phyloP scores from a whole-genome alignment of 2,329 filamentous ascomycete species.

The Grosmannia penicillata region DNA sequence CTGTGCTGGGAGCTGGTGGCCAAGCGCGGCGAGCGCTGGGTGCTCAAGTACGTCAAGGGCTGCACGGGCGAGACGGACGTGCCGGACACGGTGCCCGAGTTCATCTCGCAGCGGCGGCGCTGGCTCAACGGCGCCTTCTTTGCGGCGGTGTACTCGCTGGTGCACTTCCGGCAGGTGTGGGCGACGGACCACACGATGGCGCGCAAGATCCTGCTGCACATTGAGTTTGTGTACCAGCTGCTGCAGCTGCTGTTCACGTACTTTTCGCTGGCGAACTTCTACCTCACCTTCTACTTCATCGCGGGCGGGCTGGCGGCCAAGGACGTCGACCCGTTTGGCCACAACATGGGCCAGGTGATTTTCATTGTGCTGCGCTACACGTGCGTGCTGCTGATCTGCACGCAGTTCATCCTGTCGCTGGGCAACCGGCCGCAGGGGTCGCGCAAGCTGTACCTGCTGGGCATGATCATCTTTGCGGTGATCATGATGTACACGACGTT shows the following conservation, averaged over 20 bases:
- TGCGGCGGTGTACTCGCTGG: slow-evolving; percentile 89
- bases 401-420: slow-evolving; percentile 92
- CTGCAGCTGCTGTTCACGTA: slow-evolving; percentile 89
- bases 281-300: slow-evolving; percentile 96
- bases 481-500: slow-evolving; percentile 97
- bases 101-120: slow-evolving; percentile 87
- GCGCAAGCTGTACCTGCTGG: slow-evolving; percentile 74
- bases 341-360: slow-evolving; percentile 69
- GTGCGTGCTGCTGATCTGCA: slow-evolving; percentile 74
- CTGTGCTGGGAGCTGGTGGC: slow-evolving; percentile 91
- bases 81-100: slow-evolving; percentile 89
- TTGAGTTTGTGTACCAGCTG: slow-evolving; percentile 93
- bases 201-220: slow-evolving; percentile 80
- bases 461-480: slow-evolving; percentile 78
- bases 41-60: slow-evolving; percentile 93
- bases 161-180: slow-evolving; percentile 92
- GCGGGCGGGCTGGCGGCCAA: slow-evolving; percentile 75
- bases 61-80: slow-evolving; percentile 97
- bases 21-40: slow-evolving; percentile 89
- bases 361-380: slow-evolving; percentile 78
- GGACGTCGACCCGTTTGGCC: slow-evolving; percentile 77
- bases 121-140: slow-evolving; percentile 99
- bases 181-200: slow-evolving; percentile 77
- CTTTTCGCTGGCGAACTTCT: slow-evolving; percentile 97
- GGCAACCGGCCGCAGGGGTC: slow-evolving; percentile 93